These are phyloP conservation scores for Trametes meyenii DNA, from an alignment of 768 basidiomycete genomes.

Conservation along the genomic window DNA sequence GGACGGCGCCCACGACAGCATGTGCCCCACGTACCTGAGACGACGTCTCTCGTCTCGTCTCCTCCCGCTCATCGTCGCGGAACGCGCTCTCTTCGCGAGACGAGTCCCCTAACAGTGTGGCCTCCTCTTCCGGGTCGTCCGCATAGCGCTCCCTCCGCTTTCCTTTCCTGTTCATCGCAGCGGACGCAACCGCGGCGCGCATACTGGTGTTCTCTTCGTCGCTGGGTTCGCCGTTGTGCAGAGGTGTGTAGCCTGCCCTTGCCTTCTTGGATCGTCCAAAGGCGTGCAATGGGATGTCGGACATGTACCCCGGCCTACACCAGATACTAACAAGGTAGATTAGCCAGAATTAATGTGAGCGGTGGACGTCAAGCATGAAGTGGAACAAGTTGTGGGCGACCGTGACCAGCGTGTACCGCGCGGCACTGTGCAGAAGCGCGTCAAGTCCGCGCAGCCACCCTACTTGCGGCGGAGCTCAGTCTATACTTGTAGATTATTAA, in stretches of 20 bases:
- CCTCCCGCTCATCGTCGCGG: slow-evolving; percentile 42
- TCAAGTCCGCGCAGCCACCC: background rate
- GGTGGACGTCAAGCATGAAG: background rate
- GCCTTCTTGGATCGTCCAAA: slow-evolving; percentile 53
- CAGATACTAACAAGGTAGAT: slow-evolving; percentile 10
- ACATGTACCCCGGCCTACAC: slow-evolving; percentile 44
- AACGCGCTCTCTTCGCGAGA: slow-evolving; percentile 38
- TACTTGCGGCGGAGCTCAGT: background rate
- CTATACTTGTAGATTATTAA: no score
- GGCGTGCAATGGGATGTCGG: slow-evolving; percentile 72
- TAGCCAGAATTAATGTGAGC: slow-evolving; percentile 4
- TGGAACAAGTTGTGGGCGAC: background rate
- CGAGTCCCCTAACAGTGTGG: slow-evolving; percentile 48
- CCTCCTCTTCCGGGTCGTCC: slow-evolving; percentile 69
- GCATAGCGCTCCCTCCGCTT: slow-evolving; percentile 57
- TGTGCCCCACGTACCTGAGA: slow-evolving; percentile 28
- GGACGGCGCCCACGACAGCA: background rate
- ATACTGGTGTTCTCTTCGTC: slow-evolving; percentile 32
- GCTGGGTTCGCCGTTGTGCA: slow-evolving; percentile 37
- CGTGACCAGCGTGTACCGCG: background rate
- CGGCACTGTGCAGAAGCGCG: background rate
- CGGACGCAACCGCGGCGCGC: slow-evolving; percentile 38
- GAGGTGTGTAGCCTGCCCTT: slow-evolving; percentile 50
- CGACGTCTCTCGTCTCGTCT: slow-evolving; percentile 24
- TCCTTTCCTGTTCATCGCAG: slow-evolving; percentile 40